Evolutionary conservation across 2,329 filamentous ascomycete genomes (phyloP), one percentile per base, ranked within the genome.

Genomic region (Dendryphion nanum): DNA sequence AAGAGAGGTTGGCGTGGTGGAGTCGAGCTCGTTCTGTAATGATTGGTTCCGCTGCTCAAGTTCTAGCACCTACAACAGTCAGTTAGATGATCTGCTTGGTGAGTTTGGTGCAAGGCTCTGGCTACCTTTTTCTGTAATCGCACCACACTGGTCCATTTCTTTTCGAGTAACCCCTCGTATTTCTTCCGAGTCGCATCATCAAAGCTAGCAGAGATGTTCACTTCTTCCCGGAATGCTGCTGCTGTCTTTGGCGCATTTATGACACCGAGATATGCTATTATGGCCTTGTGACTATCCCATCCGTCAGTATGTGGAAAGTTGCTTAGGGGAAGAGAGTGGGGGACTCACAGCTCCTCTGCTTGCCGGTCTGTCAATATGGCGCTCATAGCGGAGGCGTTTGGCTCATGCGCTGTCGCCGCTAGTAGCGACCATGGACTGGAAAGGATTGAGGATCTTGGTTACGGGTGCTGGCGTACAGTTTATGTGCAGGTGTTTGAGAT

Each of bases 131-230:
- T 96, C 70, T 97, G 91, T 66, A 97, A 69, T 45, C 91, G 79
- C 57, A 96, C 89, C 18, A 97, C 86, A 57, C 89, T 93, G 15
- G 91, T 97, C 91, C 91, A 97, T 74, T 97, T 97, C 79, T 95
- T 96, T 76, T 97, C 91, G 51, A 97, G 70, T 18, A 97, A 70
- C 2, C 87, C 86, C 68, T 95, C 89, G 71, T 96, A 97, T 70
- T 95, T 95, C 74, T 95, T 95, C 36, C 84, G 78, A 15, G 88
- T 95, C 14, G 79, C 78, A 45, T 86, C 76, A 62, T 95, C 89
- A 56, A 94, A 90, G 33, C 71, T 75, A 49, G 86, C 80, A 35
- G 82, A 78, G 4, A 95, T 77, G 38, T 77, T 76, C n/a, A 87
- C 71, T 66, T 96, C 90, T 57, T 85, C 77, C 45, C 89, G 81